Conservation (phyloP, 2,329 filamentous ascomycete genomes). For the Neonectria faginata region DNA sequence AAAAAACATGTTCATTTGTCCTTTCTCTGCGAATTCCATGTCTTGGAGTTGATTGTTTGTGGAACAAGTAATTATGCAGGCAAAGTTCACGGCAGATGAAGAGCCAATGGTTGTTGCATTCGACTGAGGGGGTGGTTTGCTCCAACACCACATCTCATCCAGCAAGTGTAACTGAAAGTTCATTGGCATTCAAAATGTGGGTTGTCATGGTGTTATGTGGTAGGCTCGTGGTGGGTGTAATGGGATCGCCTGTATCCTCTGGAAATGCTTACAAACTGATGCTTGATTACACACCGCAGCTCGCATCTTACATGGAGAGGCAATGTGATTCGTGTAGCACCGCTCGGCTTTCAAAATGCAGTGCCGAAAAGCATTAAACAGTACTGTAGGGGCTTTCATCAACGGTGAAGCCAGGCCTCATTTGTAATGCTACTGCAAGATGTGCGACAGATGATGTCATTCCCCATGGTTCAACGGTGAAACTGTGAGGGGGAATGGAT, state of each 20-base stretch:
- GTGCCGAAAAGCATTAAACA: not conserved
- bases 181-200: no score
- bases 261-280: not conserved
- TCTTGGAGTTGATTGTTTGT: not conserved
- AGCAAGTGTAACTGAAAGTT: not conserved
- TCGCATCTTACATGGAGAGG: not conserved
- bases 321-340: not conserved
- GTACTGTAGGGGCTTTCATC: no score
- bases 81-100: not conserved
- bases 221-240: no score
- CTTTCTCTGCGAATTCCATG: not conserved
- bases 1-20: no score
- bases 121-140: not conserved
- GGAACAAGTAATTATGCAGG: not conserved
- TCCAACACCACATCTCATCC: not conserved
- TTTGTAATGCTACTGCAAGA: constrained; percentile 4
- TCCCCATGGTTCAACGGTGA: not conserved
- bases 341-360: not conserved
- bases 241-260: not conserved
- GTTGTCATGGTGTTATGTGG: not conserved
- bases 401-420: not conserved
- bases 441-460: constrained; percentile 7
- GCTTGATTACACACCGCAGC: not conserved
- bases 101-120: not conserved
- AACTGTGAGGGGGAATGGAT: not conserved